Evolutionary conservation across 1,284 basidiomycete species (phyloP), one percentile per base, ranked within the genome.

Genomic region (Porogramme epimiltina): DNA sequence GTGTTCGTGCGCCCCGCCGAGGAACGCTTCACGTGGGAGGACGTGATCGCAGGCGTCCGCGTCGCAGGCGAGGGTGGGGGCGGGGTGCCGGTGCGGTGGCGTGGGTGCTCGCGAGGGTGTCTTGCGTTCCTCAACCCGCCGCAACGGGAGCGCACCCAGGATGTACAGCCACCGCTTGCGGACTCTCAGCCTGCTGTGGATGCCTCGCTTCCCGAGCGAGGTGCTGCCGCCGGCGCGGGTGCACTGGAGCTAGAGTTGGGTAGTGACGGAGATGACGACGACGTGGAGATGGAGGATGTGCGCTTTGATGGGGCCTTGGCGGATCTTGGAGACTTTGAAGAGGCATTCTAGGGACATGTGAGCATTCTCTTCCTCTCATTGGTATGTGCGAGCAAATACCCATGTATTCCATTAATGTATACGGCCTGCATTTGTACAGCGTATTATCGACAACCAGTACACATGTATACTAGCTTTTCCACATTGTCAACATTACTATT

Each of bases 11-110:
- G 63, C 22, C 83, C 78, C 47, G 78, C 77, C 0, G 87, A 86
- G 60, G 81, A 87, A 63, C 69, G 85, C 40, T 78, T 77, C 55
- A 80, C 82, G 3, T 91, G 89, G 88, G 84, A 84, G 63, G 70
- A 66, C 2, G 67, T 58, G 13, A 67, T 89, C 37, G 84, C 80
- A 0, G 81, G 81, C 3, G 71, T 76, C 25, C 65, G 71, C 9
- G 70, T 87, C 0, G 82, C 81, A 11, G 76, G 75, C 13, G 59
- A 62, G 44, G 51, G 54, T 42, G 51, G 54, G 16, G 49, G 40
- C 13, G 66, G 69, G 2, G 82, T 87, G 10, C 84, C 87, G n/a
- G 54, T 91, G 34, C 66, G 73, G 47, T 91, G 88, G 87, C 71
- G 85, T 20, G 89, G 88, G 0, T 91, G 88, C 65, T 65, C 67